Evolutionary conservation across 1,284 basidiomycete genomes (phyloP).

Genomic region (Rhizopogon hawkerae): DNA sequence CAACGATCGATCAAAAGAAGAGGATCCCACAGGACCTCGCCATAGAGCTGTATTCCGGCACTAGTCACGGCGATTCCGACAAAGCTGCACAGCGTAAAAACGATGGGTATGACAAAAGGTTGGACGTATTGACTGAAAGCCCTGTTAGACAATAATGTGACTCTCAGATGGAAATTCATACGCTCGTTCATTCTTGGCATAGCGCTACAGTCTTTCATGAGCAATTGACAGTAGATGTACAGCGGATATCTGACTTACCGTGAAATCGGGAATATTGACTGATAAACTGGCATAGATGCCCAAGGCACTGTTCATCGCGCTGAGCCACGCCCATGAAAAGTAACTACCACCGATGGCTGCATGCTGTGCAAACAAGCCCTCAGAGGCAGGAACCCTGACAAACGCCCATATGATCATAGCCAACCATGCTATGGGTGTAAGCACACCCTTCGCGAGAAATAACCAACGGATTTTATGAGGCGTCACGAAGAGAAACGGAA

Average conservation of each 20-base stretch:
- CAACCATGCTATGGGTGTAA: slow-evolving; percentile 50
- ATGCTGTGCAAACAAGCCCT: slow-evolving; percentile 36
- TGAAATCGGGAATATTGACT: slow-evolving; percentile 54
- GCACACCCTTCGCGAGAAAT: slow-evolving; percentile 50
- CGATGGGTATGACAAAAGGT: slow-evolving; percentile 47
- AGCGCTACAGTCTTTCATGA: slow-evolving; percentile 14
- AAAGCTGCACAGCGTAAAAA: slow-evolving; percentile 49
- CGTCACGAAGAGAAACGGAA: slow-evolving; percentile 56
- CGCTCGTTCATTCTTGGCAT: slow-evolving; percentile 24
- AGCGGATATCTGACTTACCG: slow-evolving; percentile 23
- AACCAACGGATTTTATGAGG: slow-evolving; percentile 54
- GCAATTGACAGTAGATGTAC: not conserved
- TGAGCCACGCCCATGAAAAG: slow-evolving; percentile 48
- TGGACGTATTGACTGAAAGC: slow-evolving; percentile 42
- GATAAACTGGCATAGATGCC: slow-evolving; percentile 43
- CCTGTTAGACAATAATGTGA: not conserved
- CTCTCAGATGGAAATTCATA: slow-evolving; percentile 4
- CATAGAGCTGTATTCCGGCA: slow-evolving; percentile 43
- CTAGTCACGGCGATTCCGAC: slow-evolving; percentile 51
- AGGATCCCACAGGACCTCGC: slow-evolving; percentile 43
- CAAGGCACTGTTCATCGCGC: slow-evolving; percentile 46
- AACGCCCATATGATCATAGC: slow-evolving; percentile 56
- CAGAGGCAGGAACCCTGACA: slow-evolving; percentile 40
- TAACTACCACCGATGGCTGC: slow-evolving; percentile 30
- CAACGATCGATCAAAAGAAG: slow-evolving; percentile 43